Evolutionary conservation across 768 basidiomycete species (phyloP), one percentile per base, ranked within the genome.

Genomic region (Hygrophorus pudorinus): DNA sequence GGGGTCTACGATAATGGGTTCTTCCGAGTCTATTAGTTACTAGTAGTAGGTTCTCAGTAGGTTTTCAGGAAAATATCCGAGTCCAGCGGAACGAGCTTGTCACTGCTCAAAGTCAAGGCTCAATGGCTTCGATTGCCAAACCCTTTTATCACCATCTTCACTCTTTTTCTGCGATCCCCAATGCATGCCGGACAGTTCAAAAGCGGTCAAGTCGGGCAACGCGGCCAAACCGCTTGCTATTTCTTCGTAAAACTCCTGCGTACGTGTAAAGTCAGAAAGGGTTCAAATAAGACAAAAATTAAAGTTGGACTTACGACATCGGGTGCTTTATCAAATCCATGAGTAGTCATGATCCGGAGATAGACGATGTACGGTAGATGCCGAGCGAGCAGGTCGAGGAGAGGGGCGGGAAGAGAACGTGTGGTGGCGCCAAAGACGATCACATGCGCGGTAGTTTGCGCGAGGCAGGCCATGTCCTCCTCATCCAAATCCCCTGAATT

Each of bases 111-210:
- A 56, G 40, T 58, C 55, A 39, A 49, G 53, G 37, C 61, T 58
- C 11, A 75, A 61, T 13, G 76, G 65, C 36, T 70, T 65, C 1
- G 75, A 73, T 57, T 73, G 72, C 78, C 78, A 79, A 5, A 71
- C 62, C 24, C 66, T 65, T 48, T 66, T 70, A 31, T 65, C 57
- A 27, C 70, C 64, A 42, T 68, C 59, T 38, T 66, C 57, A 42
- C 63, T 56, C 50, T 68, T 67, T 37, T 61, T 66, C n/a, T 71
- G 68, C 4, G 76, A 78, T 38, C 72, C 69, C 82, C 84, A 87
- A 51, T 80, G 81, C 63, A 86, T 76, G 28, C 85, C 85, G 38
- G 73, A 79, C 21, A 87, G 73, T 56, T 86, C 85, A 54, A 85
- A 85, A 37, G 75, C 73, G 49, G 71, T 64, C 29, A 87, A 70